Evolutionary conservation across 805 yeast genomes (phyloP).

Genomic region (Metschnikowia shivogae): DNA sequence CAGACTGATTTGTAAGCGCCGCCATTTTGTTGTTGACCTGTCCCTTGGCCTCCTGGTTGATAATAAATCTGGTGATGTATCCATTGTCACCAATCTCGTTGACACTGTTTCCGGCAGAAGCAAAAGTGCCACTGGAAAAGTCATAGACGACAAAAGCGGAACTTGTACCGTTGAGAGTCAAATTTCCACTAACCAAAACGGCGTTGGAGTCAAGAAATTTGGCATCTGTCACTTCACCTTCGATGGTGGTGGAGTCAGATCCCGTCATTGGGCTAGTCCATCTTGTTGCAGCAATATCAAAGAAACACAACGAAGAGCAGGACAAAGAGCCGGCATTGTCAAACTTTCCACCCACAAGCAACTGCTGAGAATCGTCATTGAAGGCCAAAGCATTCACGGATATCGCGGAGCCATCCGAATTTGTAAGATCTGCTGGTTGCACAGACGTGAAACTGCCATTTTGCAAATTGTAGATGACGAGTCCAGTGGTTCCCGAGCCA

Average conservation of each 20-base stretch:
- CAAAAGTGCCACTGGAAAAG: conserved; percentile 35
- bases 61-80: conserved; percentile 38
- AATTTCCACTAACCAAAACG: conserved; percentile 50
- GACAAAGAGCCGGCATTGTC: conserved; percentile 49
- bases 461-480: conserved; percentile 50
- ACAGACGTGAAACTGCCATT: conserved; percentile 35
- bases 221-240: conserved; percentile 50
- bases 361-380: conserved; percentile 27
- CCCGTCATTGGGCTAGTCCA: conserved; percentile 47
- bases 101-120: conserved; percentile 18
- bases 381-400: conserved; percentile 33
- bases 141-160: conserved; percentile 52
- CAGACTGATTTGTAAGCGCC: conserved; percentile 32
- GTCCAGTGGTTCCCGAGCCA: conserved; percentile 33
- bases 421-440: conserved; percentile 49
- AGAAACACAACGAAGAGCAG: conserved; percentile 67
- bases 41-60: conserved; percentile 38
- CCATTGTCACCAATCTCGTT: conserved; percentile 19
- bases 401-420: conserved; percentile 40
- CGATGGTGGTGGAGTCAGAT: conserved; percentile 22
- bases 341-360: conserved; percentile 75
- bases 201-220: conserved; percentile 38
- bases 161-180: conserved; percentile 36
- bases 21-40: conserved; percentile 38
- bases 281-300: conserved; percentile 47